Conservation (phyloP, 164 flowering plant species). For the Nymphaea colorata region DNA sequence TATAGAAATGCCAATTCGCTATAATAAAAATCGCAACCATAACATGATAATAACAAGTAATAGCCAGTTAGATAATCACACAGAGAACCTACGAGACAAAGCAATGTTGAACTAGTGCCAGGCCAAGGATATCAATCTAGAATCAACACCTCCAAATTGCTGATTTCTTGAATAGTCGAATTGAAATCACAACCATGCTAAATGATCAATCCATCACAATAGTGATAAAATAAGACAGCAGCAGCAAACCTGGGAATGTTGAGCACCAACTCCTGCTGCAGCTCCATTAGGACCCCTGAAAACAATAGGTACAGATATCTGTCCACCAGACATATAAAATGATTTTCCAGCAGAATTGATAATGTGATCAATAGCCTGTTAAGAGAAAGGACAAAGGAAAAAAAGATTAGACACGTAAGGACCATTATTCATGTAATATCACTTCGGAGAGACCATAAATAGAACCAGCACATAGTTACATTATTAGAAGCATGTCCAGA, state of each 20-base stretch:
- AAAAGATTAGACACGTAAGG: background rate
- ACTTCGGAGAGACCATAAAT: background rate
- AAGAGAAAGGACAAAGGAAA: background rate
- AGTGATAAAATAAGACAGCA: background rate
- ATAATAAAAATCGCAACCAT: too few species aligned
- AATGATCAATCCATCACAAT: background rate
- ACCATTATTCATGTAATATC: background rate
- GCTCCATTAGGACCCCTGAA: constrained; percentile 99
- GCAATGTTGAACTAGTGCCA: too few species aligned
- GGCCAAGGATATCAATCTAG: too few species aligned
- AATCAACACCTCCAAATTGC: too few species aligned
- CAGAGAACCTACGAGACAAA: too few species aligned
- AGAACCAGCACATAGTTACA: too few species aligned
- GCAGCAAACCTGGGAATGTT: constrained; percentile 79
- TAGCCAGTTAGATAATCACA: too few species aligned
- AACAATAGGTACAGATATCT: constrained; percentile 79
- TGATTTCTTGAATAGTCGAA: too few species aligned
- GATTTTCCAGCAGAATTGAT: constrained; percentile 97
- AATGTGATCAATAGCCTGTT: constrained; percentile 96
- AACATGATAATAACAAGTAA: too few species aligned
- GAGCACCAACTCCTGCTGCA: constrained; percentile 99
- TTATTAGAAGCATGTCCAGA: too few species aligned
- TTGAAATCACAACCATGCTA: too few species aligned
- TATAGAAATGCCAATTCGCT: too few species aligned
- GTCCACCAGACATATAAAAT: constrained; percentile 94